Evolutionary conservation across 2,329 filamentous ascomycete genomes (phyloP).

Genomic region (Microsporum audouinii): DNA sequence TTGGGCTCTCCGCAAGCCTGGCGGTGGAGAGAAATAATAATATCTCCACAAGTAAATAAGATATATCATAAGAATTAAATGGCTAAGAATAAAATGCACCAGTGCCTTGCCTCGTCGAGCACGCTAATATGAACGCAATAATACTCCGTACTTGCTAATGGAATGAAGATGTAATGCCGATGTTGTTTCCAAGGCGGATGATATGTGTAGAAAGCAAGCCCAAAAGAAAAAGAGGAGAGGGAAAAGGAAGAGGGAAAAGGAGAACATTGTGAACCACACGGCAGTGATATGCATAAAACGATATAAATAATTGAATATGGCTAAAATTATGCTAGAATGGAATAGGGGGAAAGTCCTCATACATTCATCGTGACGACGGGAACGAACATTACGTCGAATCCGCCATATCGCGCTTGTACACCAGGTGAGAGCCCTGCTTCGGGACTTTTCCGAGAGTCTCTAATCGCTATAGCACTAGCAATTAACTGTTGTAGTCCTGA

Average conservation of each 20-base stretch:
- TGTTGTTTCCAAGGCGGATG: neutral
- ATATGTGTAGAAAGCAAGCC: neutral
- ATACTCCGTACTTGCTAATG: slow-evolving; percentile 9
- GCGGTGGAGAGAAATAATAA: neutral
- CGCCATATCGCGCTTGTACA: neutral
- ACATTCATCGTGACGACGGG: slow-evolving; percentile 6
- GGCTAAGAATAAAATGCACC: neutral
- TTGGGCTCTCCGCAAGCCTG: too few species aligned
- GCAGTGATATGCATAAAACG: neutral
- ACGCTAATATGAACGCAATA: neutral
- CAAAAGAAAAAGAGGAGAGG: neutral
- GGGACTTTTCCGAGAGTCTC: neutral
- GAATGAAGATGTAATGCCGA: slow-evolving; percentile 9
- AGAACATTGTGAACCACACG: neutral
- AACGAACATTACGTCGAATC: slow-evolving; percentile 4
- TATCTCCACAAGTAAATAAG: neutral
- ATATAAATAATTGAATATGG: neutral
- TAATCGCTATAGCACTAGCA: slow-evolving; percentile 10
- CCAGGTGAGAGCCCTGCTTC: neutral
- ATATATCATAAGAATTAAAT: neutral
- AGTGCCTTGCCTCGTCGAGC: neutral
- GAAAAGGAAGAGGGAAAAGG: neutral
- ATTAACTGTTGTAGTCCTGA: slow-evolving; percentile 13
- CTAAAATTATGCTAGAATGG: neutral
- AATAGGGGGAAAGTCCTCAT: neutral